These are phyloP conservation scores for Solanum paucissectum DNA, from an alignment of 257 asterid species.

Conservation along the genomic window DNA sequence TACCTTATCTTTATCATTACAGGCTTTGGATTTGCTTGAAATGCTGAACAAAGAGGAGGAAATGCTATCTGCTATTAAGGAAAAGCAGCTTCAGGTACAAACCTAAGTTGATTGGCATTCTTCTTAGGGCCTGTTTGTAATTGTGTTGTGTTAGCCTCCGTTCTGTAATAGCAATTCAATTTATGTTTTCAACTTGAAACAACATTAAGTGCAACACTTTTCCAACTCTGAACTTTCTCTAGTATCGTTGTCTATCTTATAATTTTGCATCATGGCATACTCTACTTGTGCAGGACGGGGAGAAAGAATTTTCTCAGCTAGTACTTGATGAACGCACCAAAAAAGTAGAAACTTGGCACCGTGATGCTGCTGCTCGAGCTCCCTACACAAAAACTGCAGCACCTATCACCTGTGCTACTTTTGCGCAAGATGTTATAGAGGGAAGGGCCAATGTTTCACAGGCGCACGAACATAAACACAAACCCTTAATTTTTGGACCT, in stretches of 20 bases:
- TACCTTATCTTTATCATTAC: slow-evolving; percentile 3
- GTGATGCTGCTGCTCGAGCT: slow-evolving; percentile 64
- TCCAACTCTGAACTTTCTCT: not conserved
- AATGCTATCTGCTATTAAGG: slow-evolving; percentile 46
- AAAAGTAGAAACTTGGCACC: slow-evolving; percentile 92
- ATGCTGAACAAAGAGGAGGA: slow-evolving; percentile 69
- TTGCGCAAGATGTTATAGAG: slow-evolving; percentile 91
- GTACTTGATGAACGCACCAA: slow-evolving; percentile 67
- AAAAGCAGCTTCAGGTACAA: slow-evolving; percentile 49
- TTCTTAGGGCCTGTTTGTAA: not conserved
- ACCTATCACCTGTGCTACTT: slow-evolving; percentile 94
- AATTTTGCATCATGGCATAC: not conserved
- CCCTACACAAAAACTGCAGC: slow-evolving; percentile 52
- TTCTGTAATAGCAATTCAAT: not conserved
- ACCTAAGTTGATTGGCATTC: not conserved
- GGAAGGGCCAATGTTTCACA: slow-evolving; percentile 72
- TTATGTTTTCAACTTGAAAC: not conserved
- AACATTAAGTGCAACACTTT: not conserved
- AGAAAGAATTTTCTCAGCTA: slow-evolving; percentile 38
- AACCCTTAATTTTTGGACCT: slow-evolving; percentile 88
- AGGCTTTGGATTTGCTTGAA: slow-evolving; percentile 66
- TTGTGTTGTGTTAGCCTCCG: not conserved
- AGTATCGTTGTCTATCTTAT: not conserved
- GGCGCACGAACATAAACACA: slow-evolving; percentile 81
- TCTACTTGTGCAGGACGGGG: slow-evolving; percentile 49